Evolutionary conservation across 305 asterid genomes (phyloP), one percentile per base, ranked within the genome.

Genomic region (Fraxinus velutina): DNA sequence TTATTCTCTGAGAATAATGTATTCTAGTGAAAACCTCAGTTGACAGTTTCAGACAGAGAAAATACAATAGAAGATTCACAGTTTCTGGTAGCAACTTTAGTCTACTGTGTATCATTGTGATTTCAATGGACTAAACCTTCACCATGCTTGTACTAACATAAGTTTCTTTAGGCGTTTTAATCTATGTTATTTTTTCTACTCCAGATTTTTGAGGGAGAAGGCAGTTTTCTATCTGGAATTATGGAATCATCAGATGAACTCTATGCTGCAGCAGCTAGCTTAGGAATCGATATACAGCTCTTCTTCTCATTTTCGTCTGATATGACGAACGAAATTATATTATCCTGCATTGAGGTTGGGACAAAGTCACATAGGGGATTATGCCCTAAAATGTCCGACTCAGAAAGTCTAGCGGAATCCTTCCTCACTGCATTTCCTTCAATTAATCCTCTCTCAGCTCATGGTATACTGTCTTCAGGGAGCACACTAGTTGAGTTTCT

Each of bases 231-330:
- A 34, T 84, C 87, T 81, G 90, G 92, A 84, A 82, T 96, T 44
- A 89, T 94, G 95, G 99, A 96, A 92, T 90, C 94, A 83, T 93
- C 99, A 81, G 97, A 96, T 86, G 95, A 92, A 89, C 91, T 96
- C 84, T 94, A 93, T 77, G 98, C 99, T 80, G 97, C 98, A 22
- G 97, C 98, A 72, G 96, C 97, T 62, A 92, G 96, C 88, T 88
- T 96, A 83, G 97, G 98, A 86, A 89, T 96, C 75, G 91, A 90
- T 84, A 82, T 96, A 81, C 98, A 91, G n/a, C n/a, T 83, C 84
- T 93, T 93, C 83, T 91, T 84, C 81, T 93, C 99, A 50, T 91
- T 93, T 86, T 92, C 98, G 74, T 83, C 89, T 60, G 91, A 89
- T 80, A 90, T 91, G 94, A 96, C 98, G 70, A 97, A 93, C 80